phyloP scores from a whole-genome alignment of 306 rosid species.

The Prunus campanulata region DNA sequence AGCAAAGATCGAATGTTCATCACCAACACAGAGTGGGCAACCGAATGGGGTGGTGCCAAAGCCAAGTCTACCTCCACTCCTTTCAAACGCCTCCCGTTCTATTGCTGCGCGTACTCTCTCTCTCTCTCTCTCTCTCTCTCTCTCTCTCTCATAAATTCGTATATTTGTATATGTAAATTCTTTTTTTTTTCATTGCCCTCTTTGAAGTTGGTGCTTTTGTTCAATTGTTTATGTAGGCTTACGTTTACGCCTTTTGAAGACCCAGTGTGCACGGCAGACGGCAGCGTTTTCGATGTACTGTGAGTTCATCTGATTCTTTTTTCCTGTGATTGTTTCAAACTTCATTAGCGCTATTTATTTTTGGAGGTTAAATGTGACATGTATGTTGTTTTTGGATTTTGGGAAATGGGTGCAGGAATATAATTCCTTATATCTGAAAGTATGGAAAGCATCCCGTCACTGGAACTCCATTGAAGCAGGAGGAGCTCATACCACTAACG shows the following conservation, averaged over 20 bases:
- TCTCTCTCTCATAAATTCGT: not conserved
- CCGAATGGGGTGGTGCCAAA: conserved; percentile 98
- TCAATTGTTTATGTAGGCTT: conserved; percentile 40
- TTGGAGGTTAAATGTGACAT: not conserved
- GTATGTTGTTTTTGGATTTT: conserved; percentile 8
- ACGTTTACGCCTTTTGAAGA: conserved; percentile 85
- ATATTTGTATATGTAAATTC: not conserved
- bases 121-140: conserved; percentile 10
- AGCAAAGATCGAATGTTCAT: conserved; percentile 92
- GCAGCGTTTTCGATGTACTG: conserved; percentile 72
- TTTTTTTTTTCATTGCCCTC: not conserved
- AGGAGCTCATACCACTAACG: conserved; percentile 72
- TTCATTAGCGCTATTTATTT: not conserved
- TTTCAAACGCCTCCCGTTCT: conserved; percentile 94
- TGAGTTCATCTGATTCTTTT: conserved; percentile 24
- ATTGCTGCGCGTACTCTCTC: conserved; percentile 77
- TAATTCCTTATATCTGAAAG: conserved; percentile 72
- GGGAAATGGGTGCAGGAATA: conserved; percentile 53
- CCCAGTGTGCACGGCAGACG: conserved; percentile 90
- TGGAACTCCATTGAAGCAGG: conserved; percentile 69
- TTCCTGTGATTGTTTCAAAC: not conserved
- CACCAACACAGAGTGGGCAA: conserved; percentile 97
- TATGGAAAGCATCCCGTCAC: conserved; percentile 88
- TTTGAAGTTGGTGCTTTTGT: not conserved
- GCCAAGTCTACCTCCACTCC: conserved; percentile 61